Base-by-base conservation (phyloP, 1,284 basidiomycete genomes). In the Farysia itapuensis region DNA sequence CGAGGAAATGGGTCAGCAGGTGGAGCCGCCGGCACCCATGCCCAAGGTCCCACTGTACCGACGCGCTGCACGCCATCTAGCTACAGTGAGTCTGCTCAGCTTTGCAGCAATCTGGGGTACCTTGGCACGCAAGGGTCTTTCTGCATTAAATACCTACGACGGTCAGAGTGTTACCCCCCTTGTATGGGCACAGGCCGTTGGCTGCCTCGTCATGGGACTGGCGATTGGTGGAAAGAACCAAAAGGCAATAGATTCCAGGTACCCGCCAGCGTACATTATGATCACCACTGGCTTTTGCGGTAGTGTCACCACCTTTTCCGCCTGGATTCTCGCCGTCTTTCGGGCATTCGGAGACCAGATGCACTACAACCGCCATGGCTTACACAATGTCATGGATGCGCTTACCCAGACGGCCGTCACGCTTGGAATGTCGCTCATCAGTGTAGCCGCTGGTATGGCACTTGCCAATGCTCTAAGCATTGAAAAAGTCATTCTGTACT, bases 211-310 rank as follows among this genome's bases (percentile, higher is more conserved):
- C 36, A 97, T 98, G 91, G 49, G 71, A 4, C 65, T 64, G 25
- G 82, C 82, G 4, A 43, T 58, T 16, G 52, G 52, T 12, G 36
- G 8, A 11, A 12, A 44, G 13, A 70, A 71, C 20, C 34, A 48
- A 18, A 31, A 35, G 22, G 43, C 49, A 13, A 39, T 74, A 21
- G 67, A 74, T 35, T 41, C 35, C 11, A 26, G 39, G 12, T 70
- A 70, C 31, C 50, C 67, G 9, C 65, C 92, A 1, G 70, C 94
- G 7, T 94, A 91, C 76, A 89, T 87, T 4, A 90, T 89, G 30
- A 77, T 94, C 15, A 89, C 90, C 0, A 96, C 93, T 32, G 93
- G 93, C 4, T 90, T 95, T 74, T 97, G 94, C 71, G 95, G 94
- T 2, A 94, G 90, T 4, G 79, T 96, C 61, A 99, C 95, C 4